These are phyloP conservation scores for Suillus cothurnatus DNA, from an alignment of 768 basidiomycete species.

Conservation along the genomic window DNA sequence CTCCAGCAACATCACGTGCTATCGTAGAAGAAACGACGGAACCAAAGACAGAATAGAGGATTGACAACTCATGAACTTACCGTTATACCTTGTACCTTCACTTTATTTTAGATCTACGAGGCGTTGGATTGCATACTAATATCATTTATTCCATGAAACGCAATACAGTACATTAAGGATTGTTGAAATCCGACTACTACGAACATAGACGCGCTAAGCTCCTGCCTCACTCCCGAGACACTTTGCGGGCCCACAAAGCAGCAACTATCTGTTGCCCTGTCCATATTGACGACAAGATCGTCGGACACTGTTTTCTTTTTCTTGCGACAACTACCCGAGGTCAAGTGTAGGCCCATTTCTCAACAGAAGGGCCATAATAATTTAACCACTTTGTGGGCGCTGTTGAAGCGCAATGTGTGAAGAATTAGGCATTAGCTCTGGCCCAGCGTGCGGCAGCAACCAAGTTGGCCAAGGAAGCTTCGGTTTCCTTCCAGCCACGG, in stretches of 20 bases:
- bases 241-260: conserved; percentile 28
- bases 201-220: conserved; percentile 35
- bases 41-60: background rate
- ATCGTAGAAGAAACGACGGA: background rate
- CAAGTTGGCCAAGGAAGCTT: conserved; percentile 84
- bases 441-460: conserved; percentile 95
- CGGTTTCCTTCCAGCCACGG: conserved; percentile 97
- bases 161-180: conserved; percentile 48
- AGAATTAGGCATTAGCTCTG: conserved; percentile 71
- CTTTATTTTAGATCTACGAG: background rate
- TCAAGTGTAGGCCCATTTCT: conserved; percentile 43
- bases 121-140: background rate
- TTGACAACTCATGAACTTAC: background rate
- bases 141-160: conserved; percentile 13
- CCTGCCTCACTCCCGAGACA: conserved; percentile 28
- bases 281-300: conserved; percentile 20
- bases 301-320: conserved; percentile 24
- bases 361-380: conserved; percentile 41
- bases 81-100: background rate
- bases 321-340: conserved; percentile 56
- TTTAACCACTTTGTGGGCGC: conserved; percentile 74
- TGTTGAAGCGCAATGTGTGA: conserved; percentile 81
- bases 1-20: background rate
- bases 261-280: conserved; percentile 24
- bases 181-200: conserved; percentile 80